A percentile compares a stretch with the other conserved stretches of the same genome.
Evolutionary conservation across 1,284 basidiomycete species (phyloP).

Genomic region (Ceratobasidium theobromae): DNA sequence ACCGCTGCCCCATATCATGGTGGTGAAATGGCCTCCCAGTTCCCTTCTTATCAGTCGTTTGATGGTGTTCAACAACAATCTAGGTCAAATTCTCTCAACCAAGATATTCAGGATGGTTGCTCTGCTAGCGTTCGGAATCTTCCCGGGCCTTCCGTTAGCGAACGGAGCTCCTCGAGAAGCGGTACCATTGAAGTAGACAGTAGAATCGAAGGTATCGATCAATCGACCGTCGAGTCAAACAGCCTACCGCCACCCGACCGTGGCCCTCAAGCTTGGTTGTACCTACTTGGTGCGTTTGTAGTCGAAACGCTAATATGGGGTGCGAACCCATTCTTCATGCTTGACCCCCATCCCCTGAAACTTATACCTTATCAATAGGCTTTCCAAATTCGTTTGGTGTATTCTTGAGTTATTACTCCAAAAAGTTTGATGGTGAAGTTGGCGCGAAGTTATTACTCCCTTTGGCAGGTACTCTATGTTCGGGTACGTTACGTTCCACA

Average conservation of each 20-base stretch:
- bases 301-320: constrained; percentile 48
- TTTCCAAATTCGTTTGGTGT: constrained; percentile 45
- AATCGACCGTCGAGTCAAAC: background rate
- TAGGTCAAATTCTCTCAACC: too few relatives aligned
- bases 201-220: background rate
- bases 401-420: constrained; percentile 44
- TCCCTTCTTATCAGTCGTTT: background rate
- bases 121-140: too few relatives aligned
- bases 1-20: background rate
- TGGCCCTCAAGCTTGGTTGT: constrained; percentile 27
- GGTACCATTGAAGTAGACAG: too few relatives aligned
- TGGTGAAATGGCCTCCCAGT: background rate
- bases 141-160: too few relatives aligned
- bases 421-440: constrained; percentile 38
- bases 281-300: constrained; percentile 45
- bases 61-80: background rate
- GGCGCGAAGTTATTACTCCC: constrained; percentile 43
- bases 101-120: too few relatives aligned
- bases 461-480: constrained; percentile 43
- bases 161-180: too few relatives aligned
- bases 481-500: constrained; percentile 36
- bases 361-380: constrained; percentile 35
- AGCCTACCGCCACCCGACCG: constrained; percentile 13
- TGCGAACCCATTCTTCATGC: background rate
- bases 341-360: background rate